Evolutionary conservation across 371 early-diverging fungal genomes (phyloP), one percentile per base, ranked within the genome.

Genomic region (Batkoa obscura): DNA sequence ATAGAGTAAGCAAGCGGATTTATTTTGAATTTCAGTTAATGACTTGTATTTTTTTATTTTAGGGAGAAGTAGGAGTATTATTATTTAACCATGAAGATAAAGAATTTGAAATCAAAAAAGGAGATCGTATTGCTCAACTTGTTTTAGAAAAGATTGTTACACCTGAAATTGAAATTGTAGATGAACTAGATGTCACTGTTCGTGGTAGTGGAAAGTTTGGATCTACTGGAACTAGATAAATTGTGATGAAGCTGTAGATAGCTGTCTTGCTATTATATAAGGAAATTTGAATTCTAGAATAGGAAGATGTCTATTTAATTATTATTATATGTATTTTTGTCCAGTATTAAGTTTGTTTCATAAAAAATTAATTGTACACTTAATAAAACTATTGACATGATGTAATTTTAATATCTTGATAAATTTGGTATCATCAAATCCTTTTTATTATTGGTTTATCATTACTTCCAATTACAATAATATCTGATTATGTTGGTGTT

Each of bases 41-140:
- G 23, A 10, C 17, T 38, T 32, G 2, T 32, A 50, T 15, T 50
- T 8, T 6, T 4, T 37, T 9, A 48, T 38, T 57, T 3, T 48
- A 58, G 50, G 81, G 81, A 3, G 73, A 74, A 10, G 53, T 95
- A 36, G 81, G 83, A 49, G 80, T 94, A 4, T 73, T 94, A 1
- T 59, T 97, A 64, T 94, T 94, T 64, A 99, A 99, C 72, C 86
- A 91, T 68, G 71, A 80, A 37, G 74, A 87, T 35, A 62, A 67
- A 0, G 84, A 85, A 31, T 95, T 88, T 66, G 55, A 74, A 57
- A 74, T 97, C 53, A 77, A 80, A 46, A 69, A 76, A 46, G 97
- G 98, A 13, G 98, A 98, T 66, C 80, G 98, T 57, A 78, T 99
- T 68, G 99, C 98, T n/a, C 98, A 98, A 69, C 68, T 97, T 54